A percentile compares a stretch with the other conserved stretches of the same genome.
Conservation (phyloP, 106 monocot genomes). For the Apostasia shenzhenica region DNA sequence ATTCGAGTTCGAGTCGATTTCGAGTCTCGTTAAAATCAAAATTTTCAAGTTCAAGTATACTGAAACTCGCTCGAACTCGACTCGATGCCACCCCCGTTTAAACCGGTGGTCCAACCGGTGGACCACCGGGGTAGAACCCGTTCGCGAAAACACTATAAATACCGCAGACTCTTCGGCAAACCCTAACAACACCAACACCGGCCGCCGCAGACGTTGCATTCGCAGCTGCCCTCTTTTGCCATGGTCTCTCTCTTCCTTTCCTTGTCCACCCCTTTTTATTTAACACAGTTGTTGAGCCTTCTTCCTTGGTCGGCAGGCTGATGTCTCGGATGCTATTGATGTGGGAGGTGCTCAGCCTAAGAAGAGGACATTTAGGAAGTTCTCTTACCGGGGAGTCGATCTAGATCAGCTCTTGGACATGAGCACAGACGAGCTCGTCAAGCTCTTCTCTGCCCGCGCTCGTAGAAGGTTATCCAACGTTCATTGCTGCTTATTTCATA, state of each 20-base stretch:
- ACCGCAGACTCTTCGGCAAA: too few species aligned
- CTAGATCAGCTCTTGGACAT: conserved; percentile 55
- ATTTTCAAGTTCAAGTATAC: too few species aligned
- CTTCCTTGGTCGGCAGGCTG: conserved; percentile 11
- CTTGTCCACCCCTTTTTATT: background rate
- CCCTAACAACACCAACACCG: too few species aligned
- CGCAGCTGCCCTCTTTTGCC: too few species aligned
- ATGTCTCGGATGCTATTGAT: conserved; percentile 23
- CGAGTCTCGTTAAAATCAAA: too few species aligned
- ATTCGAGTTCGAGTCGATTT: too few species aligned
- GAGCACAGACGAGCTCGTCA: conserved; percentile 53
- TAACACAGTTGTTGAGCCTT: background rate
- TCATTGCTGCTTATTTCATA: background rate
- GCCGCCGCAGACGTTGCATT: too few species aligned
- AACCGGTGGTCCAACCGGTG: too few species aligned
- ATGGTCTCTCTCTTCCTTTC: background rate
- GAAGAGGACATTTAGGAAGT: conserved; percentile 50
- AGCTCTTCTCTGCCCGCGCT: conserved; percentile 52
- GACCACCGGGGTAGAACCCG: too few species aligned
- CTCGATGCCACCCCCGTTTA: too few species aligned
- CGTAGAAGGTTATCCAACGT: conserved; percentile 30
- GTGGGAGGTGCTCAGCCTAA: conserved; percentile 14
- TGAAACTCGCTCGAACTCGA: too few species aligned
- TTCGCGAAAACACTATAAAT: too few species aligned
- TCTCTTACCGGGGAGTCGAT: conserved; percentile 50